Percentiles rank a stretch among this genome's conserved stretches.
phyloP scores from a whole-genome alignment of 2,329 filamentous ascomycete genomes.

The Fusarium cicatricum region DNA sequence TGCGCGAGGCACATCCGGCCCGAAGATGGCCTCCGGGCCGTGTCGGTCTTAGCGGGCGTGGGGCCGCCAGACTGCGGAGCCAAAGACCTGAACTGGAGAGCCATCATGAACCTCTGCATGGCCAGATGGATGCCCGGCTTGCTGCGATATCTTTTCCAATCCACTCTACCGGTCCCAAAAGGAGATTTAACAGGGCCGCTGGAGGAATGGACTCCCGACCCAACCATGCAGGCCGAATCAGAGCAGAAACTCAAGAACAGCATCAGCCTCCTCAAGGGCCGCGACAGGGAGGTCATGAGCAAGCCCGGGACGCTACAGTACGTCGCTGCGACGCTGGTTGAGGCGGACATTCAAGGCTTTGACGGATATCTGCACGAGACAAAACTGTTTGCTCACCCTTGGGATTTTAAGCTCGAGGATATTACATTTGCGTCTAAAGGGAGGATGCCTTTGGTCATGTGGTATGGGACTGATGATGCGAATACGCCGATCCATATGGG shows the following conservation, averaged over 20 bases:
- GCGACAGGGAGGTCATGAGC: constrained; percentile 8
- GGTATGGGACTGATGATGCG: no score
- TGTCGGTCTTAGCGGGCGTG: constrained; percentile 7
- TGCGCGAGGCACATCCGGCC: constrained; percentile 10
- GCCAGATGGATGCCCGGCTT: constrained; percentile 10
- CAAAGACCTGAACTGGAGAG: constrained; percentile 12
- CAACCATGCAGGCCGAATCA: neutral
- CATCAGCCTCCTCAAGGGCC: constrained; percentile 1
- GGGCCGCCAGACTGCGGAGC: constrained; percentile 8
- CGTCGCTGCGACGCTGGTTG: neutral
- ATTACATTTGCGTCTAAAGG: constrained; percentile 10
- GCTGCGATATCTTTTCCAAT: constrained; percentile 2
- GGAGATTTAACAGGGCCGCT: constrained; percentile 1
- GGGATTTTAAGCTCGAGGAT: constrained; percentile 13
- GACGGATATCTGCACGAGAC: constrained; percentile 7
- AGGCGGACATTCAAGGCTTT: constrained; percentile 11
- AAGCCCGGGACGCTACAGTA: neutral
- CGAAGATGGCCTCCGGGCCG: constrained; percentile 12
- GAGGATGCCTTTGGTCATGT: constrained; percentile 8
- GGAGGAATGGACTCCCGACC: constrained; percentile 1
- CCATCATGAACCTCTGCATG: constrained; percentile 5
- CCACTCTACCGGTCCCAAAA: neutral
- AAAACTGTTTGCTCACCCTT: neutral
- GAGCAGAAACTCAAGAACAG: constrained; percentile 1
- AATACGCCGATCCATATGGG: no score